Percentiles rank a stretch among this genome's conserved stretches.
phyloP scores from a whole-genome alignment of 202 grass and related monocot species.

The Dendrocalamus latiflorus region DNA sequence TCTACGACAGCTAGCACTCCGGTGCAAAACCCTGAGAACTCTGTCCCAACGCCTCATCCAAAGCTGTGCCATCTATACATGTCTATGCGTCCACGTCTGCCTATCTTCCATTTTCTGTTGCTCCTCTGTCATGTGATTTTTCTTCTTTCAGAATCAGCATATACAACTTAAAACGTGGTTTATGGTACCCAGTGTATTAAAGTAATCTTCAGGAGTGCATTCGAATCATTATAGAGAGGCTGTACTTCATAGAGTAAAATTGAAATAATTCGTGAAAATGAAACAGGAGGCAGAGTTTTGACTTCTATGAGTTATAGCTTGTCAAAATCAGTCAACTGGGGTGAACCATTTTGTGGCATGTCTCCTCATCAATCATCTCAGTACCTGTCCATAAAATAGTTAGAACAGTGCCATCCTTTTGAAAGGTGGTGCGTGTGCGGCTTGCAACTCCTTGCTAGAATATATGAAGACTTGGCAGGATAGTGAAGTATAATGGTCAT shows the following conservation, averaged over 20 bases:
- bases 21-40: neutral
- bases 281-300: neutral
- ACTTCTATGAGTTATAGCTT: neutral
- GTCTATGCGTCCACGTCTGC: neutral
- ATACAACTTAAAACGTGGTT: conserved; percentile 7
- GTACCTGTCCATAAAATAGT: neutral
- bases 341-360: neutral
- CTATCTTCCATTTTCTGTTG: neutral
- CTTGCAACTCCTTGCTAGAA: neutral
- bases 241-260: neutral
- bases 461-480: neutral
- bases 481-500: neutral
- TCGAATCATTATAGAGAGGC: neutral
- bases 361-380: conserved; percentile 5
- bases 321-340: conserved; percentile 2
- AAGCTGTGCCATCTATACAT: neutral
- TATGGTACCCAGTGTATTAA: neutral
- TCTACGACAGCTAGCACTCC: neutral
- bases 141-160: conserved; percentile 12
- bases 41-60: neutral
- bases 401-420: neutral
- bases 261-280: conserved; percentile 1
- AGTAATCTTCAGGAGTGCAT: neutral
- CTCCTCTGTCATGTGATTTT: neutral
- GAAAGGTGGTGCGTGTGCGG: neutral